Base-by-base conservation (phyloP, 768 basidiomycete genomes). In the Daedaleopsis sinensis region DNA sequence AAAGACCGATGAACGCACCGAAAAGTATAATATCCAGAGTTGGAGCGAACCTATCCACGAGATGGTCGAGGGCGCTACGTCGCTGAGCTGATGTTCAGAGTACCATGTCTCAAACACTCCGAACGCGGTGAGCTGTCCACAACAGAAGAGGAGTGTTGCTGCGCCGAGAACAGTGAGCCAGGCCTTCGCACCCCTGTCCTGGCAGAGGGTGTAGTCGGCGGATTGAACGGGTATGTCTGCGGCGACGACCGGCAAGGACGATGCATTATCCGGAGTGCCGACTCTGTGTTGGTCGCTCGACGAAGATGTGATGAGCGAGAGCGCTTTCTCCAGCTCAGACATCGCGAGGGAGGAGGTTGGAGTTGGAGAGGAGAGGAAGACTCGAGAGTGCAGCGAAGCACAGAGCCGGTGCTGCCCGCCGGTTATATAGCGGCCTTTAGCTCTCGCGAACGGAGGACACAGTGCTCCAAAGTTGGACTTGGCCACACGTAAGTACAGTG, bases 11-110 rank as follows among this genome's bases (percentile, higher is more conserved):
- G 21, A 24, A 39, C 46, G 48, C 68, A 89, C 88, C 62, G 85
- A 84, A 66, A 87, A 82, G 76, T 89, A 90, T 70, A 90, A 87
- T 19, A 82, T 73, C 80, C 84, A 89, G 4, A 90, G 74, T 66
- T 90, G 89, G 49, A 89, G 63, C 1, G 86, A 85, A 6, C 88
- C 88, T 64, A 90, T 88, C 68, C 67, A 70, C 1, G 67, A 61
- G 27, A 70, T 68, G n/a, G 65, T 60, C 13, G 69, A 70, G 1
- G 65, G 32, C 12, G 59, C 27, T 5, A 58, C 13, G 16, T 47
- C 48, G 12, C 24, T 43, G 7, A 61, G 53, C 39, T 60, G 63
- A 23, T 64, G 59, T 43, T 60, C 37, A 5, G 56, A 51, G 49
- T 64, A 64, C 49, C 49, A 64, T n/a, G 63, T 64, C 59, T 60